Evolutionary conservation across 768 basidiomycete species (phyloP).

Genomic region (Holtermanniella nyarrowii): DNA sequence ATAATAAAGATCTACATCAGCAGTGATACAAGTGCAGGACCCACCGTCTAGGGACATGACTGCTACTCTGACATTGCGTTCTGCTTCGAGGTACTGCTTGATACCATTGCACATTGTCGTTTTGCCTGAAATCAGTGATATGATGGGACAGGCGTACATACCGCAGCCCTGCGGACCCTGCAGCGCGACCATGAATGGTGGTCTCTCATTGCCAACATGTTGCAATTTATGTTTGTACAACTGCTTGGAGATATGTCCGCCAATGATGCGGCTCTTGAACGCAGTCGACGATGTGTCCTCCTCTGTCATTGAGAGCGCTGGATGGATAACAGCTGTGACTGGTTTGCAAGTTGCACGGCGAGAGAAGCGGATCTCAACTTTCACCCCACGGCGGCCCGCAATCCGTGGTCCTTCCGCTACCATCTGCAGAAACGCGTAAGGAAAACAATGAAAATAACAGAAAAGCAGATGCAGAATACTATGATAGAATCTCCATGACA

Average conservation of each 20-base stretch:
- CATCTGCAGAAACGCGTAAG: too few relatives aligned
- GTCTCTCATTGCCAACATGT: constrained; percentile 2
- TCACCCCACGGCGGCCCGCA: too few relatives aligned
- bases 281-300: constrained; percentile 1
- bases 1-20: constrained; percentile 73
- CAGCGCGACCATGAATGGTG: constrained; percentile 70
- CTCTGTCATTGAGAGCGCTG: too few relatives aligned
- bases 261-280: constrained; percentile 26
- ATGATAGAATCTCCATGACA: neutral
- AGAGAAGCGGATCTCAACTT: too few relatives aligned
- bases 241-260: constrained; percentile 14
- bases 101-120: constrained; percentile 63
- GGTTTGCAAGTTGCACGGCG: too few relatives aligned
- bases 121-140: constrained; percentile 48
- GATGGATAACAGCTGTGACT: too few relatives aligned
- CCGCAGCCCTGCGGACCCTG: constrained; percentile 91
- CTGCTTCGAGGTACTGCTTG: constrained; percentile 40
- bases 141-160: constrained; percentile 2
- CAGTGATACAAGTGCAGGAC: too few relatives aligned
- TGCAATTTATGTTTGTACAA: constrained; percentile 12
- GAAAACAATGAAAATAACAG: too few relatives aligned
- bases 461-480: too few relatives aligned
- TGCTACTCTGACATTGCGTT: constrained; percentile 21
- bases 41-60: constrained; percentile 40
- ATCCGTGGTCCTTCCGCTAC: too few relatives aligned